Conservation (phyloP, 192 early-diverging fungal species). For the Backusella parvicylindrica region DNA sequence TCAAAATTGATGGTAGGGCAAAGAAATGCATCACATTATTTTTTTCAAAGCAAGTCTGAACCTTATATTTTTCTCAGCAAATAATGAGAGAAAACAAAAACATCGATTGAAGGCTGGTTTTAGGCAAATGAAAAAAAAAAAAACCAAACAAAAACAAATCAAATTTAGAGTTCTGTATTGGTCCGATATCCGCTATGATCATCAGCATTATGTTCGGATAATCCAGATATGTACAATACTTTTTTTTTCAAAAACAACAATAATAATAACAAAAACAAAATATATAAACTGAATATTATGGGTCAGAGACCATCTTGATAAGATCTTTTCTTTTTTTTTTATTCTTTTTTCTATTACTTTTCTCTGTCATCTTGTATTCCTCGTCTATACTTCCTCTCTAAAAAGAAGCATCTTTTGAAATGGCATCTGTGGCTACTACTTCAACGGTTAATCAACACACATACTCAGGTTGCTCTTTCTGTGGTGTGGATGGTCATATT, state of each 20-base stretch:
- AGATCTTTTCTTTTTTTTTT: not conserved
- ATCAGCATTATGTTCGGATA: not conserved
- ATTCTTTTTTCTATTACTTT: not conserved
- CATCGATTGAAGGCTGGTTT: not conserved
- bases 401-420: not conserved
- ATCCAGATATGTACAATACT: not conserved
- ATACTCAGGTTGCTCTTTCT: slow-evolving; percentile 19
- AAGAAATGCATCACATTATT: not conserved
- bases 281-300: not conserved
- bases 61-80: not conserved
- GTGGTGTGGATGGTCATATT: slow-evolving; percentile 17
- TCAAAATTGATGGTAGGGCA: not conserved
- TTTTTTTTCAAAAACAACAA: not conserved
- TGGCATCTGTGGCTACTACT: not conserved
- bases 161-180: not conserved
- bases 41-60: not conserved
- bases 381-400: not conserved
- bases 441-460: not conserved
- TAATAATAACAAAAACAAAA: not conserved
- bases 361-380: slow-evolving; percentile 3
- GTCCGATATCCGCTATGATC: not conserved
- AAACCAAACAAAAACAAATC: not conserved
- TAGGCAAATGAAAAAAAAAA: not conserved
- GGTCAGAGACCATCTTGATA: slow-evolving; percentile 6
- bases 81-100: not conserved